These are phyloP conservation scores for Cercospora berteroae DNA, from an alignment of 2,329 filamentous ascomycete species.

Conservation along the genomic window DNA sequence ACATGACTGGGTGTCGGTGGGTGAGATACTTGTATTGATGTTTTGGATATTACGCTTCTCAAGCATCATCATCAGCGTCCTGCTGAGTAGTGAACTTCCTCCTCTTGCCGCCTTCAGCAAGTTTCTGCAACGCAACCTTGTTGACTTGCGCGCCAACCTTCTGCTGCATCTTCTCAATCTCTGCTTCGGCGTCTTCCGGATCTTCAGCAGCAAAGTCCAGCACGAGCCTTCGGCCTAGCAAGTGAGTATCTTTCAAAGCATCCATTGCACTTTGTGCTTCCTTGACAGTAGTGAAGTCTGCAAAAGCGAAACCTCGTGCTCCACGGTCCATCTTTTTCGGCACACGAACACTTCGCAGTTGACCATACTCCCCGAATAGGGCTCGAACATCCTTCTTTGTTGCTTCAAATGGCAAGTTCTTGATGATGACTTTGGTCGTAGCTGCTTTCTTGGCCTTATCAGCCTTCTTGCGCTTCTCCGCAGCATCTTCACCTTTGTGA, in stretches of 20 bases:
- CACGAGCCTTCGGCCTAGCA: conserved; percentile 84
- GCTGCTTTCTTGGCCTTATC: conserved; percentile 79
- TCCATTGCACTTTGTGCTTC: conserved; percentile 91
- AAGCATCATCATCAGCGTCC: conserved; percentile 16
- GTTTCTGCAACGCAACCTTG: conserved; percentile 84
- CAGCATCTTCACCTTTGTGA: conserved; percentile 82
- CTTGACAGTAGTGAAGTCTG: conserved; percentile 85
- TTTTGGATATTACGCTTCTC: background rate
- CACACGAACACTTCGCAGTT: conserved; percentile 86
- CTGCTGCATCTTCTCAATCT: conserved; percentile 95
- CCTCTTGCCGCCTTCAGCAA: conserved; percentile 77
- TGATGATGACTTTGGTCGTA: conserved; percentile 91
- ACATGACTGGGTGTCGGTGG: background rate
- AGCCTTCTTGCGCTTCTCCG: conserved; percentile 78
- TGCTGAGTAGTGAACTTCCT: conserved; percentile 65
- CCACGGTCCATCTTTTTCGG: conserved; percentile 91
- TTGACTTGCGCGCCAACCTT: conserved; percentile 89
- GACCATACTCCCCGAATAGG: conserved; percentile 84
- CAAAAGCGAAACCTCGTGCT: conserved; percentile 92
- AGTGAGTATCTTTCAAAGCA: conserved; percentile 86
- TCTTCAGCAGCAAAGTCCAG: conserved; percentile 90
- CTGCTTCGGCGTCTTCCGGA: conserved; percentile 85
- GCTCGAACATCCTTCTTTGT: conserved; percentile 87
- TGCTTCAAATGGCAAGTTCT: conserved; percentile 95
- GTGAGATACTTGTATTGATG: background rate